Evolutionary conservation across 257 asterid species (phyloP).

Genomic region (Penstemon barbatus): DNA sequence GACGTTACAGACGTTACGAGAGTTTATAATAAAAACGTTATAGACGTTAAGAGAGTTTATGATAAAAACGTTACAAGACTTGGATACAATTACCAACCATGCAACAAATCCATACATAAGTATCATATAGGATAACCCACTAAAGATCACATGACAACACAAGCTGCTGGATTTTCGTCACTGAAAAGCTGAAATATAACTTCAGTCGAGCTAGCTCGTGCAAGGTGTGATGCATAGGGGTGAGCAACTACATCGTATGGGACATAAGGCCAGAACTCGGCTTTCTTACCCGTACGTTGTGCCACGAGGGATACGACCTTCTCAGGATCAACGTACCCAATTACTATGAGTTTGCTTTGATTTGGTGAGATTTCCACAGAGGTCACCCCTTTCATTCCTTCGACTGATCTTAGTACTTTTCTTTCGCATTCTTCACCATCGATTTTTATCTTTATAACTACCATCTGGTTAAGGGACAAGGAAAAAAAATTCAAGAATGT

Average conservation of each 20-base stretch:
- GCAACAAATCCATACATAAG: neutral
- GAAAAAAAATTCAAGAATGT: too few relatives aligned
- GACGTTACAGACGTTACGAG: too few relatives aligned
- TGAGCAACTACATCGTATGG: slow-evolving; percentile 91
- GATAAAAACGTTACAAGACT: too few relatives aligned
- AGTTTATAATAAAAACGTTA: too few relatives aligned
- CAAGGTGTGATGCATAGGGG: slow-evolving; percentile 85
- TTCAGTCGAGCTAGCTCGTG: slow-evolving; percentile 87
- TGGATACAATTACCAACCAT: neutral
- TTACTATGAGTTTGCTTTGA: slow-evolving; percentile 85
- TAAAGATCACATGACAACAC: slow-evolving; percentile 70
- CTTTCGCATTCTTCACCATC: slow-evolving; percentile 97
- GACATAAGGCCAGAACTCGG: slow-evolving; percentile 94
- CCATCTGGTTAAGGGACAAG: slow-evolving; percentile 48
- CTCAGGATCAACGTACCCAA: slow-evolving; percentile 79
- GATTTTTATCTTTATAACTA: slow-evolving; percentile 87
- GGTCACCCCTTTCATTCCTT: slow-evolving; percentile 96
- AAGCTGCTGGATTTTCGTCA: slow-evolving; percentile 82
- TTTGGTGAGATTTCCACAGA: slow-evolving; percentile 67
- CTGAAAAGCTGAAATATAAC: slow-evolving; percentile 93
- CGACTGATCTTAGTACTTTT: slow-evolving; percentile 76
- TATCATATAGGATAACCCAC: neutral
- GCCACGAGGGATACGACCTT: slow-evolving; percentile 87
- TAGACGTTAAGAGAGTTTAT: too few relatives aligned
- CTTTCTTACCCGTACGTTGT: slow-evolving; percentile 90